Base-by-base conservation (phyloP, 2,329 filamentous ascomycete genomes). In the Colletotrichum somersetense region DNA sequence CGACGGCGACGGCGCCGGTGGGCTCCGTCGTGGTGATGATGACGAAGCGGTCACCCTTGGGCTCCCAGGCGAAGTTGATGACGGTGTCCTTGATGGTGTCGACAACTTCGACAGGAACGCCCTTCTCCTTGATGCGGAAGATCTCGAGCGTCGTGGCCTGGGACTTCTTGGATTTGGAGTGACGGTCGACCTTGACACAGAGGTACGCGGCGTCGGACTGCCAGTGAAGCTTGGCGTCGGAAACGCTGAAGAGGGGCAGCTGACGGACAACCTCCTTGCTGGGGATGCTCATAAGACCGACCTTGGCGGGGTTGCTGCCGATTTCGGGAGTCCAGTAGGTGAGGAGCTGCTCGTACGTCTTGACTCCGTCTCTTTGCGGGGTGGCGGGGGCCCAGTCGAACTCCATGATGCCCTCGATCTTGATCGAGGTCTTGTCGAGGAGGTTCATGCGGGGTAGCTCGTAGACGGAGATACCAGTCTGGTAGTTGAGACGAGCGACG, bases 11-110 rank as follows among this genome's bases (percentile, higher is more conserved):
- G 55, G 91, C 90, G 50, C 91, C 90, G 52, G 91, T 87, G 3
- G 93, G 91, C 84, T 99, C 96, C 14, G 94, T 93, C 23, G 94
- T 96, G 46, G 95, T 98, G 85, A 99, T 99, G 80, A 98, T 92
- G 75, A 98, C 95, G 81, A 99, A 99, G 50, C 96, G 92, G 82
- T 97, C 95, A 74, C 96, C 96, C 86, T 98, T 98, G 74, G 96
- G 96, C 81, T 99, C 96, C 96, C 96, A 99, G 12, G 96, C 95
- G 80, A 99, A 99, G 87, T 99, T 99, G 85, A 99, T 97, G 77
- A 99, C 96, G 1, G 95, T 97, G 79, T 98, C 96, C 85, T 98
- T 98, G 84, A 99, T 93, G 66, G 92, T 95, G 83, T 99, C 96
- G 63, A 99, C 95, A 68, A 98, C 96, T 83, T 99, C 96, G 66